A percentile compares a stretch with the other conserved stretches of the same genome.
phyloP scores from a whole-genome alignment of 139 green algal genomes.

The Edaphochlamys debaryana region DNA sequence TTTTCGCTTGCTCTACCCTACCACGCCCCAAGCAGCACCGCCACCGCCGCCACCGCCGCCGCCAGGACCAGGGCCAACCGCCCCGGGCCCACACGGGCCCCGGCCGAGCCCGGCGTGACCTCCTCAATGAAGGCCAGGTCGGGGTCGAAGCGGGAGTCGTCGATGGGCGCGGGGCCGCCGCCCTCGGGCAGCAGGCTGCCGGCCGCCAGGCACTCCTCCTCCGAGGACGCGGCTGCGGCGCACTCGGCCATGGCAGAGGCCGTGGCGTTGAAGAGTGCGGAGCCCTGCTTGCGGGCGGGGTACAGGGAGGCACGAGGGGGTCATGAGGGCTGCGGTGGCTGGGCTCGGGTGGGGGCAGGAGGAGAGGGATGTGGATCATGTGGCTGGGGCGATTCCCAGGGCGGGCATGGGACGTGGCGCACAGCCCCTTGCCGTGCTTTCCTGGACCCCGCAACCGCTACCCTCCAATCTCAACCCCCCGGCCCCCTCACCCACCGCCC shows the following conservation, averaged over 20 bases:
- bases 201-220: neutral
- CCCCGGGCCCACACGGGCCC: neutral
- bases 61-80: neutral
- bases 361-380: neutral
- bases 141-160: neutral
- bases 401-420: no score
- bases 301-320: neutral
- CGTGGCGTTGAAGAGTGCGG: conserved; percentile 25
- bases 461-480: neutral
- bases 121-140: conserved; percentile 35
- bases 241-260: conserved; percentile 18
- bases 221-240: neutral
- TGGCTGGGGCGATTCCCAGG: neutral
- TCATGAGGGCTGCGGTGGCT: no score
- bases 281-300: neutral
- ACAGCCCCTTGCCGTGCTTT: neutral
- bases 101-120: neutral
- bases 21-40: neutral
- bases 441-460: neutral
- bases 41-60: neutral
- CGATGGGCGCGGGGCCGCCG: neutral
- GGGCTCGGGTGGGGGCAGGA: neutral
- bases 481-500: neutral
- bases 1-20: no score
- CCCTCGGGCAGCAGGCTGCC: conserved; percentile 29